Evolutionary conservation across 257 asterid genomes (phyloP).

Genomic region (Oldenlandia corymbosa): DNA sequence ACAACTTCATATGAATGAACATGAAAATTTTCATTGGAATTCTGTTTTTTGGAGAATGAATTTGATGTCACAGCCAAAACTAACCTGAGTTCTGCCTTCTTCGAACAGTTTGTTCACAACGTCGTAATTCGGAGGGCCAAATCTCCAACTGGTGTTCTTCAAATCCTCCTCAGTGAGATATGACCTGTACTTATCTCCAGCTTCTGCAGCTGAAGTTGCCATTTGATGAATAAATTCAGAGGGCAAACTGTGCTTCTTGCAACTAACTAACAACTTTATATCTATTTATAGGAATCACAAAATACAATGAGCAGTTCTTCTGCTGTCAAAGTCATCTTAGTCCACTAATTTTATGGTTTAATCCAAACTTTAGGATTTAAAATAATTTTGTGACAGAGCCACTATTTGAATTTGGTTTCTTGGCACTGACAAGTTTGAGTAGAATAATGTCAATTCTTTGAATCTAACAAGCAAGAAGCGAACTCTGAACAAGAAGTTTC

Average conservation of each 20-base stretch:
- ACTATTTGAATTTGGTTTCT: too few species aligned
- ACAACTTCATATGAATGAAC: too few species aligned
- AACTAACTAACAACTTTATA: neutral
- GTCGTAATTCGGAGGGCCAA: constrained; percentile 70
- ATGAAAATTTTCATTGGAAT: neutral
- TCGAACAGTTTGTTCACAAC: constrained; percentile 67
- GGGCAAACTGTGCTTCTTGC: neutral
- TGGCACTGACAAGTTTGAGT: too few species aligned
- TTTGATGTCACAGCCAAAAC: too few species aligned
- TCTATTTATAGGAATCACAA: neutral
- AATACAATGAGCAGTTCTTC: too few species aligned
- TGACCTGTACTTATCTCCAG: constrained; percentile 52
- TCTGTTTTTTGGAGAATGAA: too few species aligned
- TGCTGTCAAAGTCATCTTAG: neutral
- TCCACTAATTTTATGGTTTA: too few species aligned
- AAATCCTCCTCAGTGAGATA: constrained; percentile 55
- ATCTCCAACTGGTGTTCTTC: constrained; percentile 50
- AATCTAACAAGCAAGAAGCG: too few species aligned
- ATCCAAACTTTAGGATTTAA: too few species aligned
- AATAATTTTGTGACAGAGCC: too few species aligned
- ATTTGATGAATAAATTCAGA: neutral
- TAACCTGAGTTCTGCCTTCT: constrained; percentile 68
- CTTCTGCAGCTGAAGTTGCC: constrained; percentile 32
- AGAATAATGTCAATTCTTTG: too few species aligned
- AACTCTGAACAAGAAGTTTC: too few species aligned